These are phyloP conservation scores for Suillus weaverae DNA, from an alignment of 768 basidiomycete genomes.

Conservation along the genomic window DNA sequence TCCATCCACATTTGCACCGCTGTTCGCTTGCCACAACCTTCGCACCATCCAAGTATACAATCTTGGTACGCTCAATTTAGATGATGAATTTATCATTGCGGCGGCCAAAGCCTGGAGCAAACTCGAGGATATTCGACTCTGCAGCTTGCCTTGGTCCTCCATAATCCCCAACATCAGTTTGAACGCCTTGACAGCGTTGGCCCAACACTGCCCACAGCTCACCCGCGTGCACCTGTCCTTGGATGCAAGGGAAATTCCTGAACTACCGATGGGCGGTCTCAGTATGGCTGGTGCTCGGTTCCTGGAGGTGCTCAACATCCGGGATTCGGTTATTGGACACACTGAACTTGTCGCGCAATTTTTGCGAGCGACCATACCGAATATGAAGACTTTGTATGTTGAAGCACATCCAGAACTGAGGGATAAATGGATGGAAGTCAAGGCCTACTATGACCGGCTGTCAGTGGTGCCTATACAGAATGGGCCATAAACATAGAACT, in stretches of 20 bases:
- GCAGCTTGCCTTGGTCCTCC: slow-evolving; percentile 27
- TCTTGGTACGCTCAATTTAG: slow-evolving; percentile 27
- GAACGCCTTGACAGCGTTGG: slow-evolving; percentile 22
- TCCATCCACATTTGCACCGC: slow-evolving; percentile 25
- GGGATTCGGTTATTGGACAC: slow-evolving; percentile 27
- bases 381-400: slow-evolving; percentile 24
- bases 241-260: slow-evolving; percentile 19
- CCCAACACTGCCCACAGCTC: slow-evolving; percentile 19
- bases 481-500: not conserved
- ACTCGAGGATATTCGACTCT: slow-evolving; percentile 27
- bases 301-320: slow-evolving; percentile 28
- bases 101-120: slow-evolving; percentile 29
- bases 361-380: slow-evolving; percentile 24
- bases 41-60: slow-evolving; percentile 24
- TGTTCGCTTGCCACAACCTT: slow-evolving; percentile 22
- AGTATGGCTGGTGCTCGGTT: slow-evolving; percentile 4
- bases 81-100: slow-evolving; percentile 26
- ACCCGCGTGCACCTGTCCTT: slow-evolving; percentile 24
- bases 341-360: slow-evolving; percentile 27
- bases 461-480: not conserved
- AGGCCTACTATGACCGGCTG: not conserved
- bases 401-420: slow-evolving; percentile 29
- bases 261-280: not conserved
- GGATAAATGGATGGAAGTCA: slow-evolving; percentile 26
- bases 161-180: slow-evolving; percentile 13